Percentiles rank a stretch among this genome's conserved stretches.
Evolutionary conservation across 2,329 filamentous ascomycete species (phyloP).

Genomic region (Sphaerostilbella broomeana): DNA sequence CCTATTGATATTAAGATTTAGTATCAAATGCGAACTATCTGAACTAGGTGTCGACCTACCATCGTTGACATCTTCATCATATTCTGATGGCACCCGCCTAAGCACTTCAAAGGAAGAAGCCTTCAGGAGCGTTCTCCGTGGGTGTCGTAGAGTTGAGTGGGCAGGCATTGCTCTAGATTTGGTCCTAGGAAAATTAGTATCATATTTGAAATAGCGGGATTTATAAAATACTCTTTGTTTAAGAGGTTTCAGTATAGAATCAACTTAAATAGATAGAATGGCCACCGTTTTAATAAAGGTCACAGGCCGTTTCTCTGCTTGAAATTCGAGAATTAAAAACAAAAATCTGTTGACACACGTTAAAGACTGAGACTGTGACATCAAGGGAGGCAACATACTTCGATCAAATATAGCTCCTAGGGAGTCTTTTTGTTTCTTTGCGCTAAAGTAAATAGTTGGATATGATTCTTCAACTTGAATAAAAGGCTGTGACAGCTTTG

Average conservation of each 20-base stretch:
- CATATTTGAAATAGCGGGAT: not conserved
- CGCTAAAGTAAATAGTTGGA: too few relatives aligned
- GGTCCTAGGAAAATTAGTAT: not conserved
- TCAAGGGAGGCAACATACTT: too few relatives aligned
- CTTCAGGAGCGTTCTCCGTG: conserved; percentile 9
- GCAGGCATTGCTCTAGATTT: conserved; percentile 8
- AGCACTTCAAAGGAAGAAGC: conserved; percentile 9
- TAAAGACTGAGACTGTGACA: not conserved
- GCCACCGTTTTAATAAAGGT: not conserved
- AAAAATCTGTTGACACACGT: not conserved
- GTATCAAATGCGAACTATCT: too few relatives aligned
- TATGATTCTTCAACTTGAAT: too few relatives aligned
- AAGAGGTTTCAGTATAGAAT: not conserved
- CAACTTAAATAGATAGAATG: not conserved
- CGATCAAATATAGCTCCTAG: too few relatives aligned
- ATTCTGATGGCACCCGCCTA: not conserved
- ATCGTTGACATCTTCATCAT: not conserved
- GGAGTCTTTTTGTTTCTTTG: too few relatives aligned
- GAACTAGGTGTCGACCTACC: not conserved
- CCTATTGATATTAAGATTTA: too few relatives aligned
- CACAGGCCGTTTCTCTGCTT: not conserved
- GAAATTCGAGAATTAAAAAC: too few relatives aligned
- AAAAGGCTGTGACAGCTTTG: too few relatives aligned
- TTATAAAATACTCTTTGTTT: not conserved
- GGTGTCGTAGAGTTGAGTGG: conserved; percentile 2